Evolutionary conservation across 1,284 basidiomycete species (phyloP).

Genomic region (Irpex sp.): DNA sequence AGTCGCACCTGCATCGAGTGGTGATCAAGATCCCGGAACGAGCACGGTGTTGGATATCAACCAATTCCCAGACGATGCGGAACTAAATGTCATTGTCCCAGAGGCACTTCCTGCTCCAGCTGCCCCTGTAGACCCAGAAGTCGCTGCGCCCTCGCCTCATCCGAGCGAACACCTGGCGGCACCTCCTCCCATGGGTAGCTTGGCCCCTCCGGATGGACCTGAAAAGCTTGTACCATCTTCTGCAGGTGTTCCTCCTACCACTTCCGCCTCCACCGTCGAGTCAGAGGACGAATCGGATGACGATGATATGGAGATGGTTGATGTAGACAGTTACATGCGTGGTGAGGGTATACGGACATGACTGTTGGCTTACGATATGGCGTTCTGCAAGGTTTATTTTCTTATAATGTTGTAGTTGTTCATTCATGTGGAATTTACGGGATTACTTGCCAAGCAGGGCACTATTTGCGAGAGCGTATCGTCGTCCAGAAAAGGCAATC

Average conservation of each 20-base stretch:
- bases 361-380: background rate
- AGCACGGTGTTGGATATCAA: constrained; percentile 14
- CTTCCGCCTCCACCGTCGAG: constrained; percentile 6
- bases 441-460: too few species aligned
- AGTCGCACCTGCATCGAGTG: background rate
- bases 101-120: background rate
- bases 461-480: constrained; percentile 21
- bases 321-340: constrained; percentile 20
- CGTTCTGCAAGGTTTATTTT: too few species aligned
- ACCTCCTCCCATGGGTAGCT: background rate
- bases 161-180: background rate
- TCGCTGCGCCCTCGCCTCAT: background rate
- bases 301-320: constrained; percentile 31
- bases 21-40: background rate
- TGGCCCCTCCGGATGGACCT: background rate
- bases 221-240: background rate
- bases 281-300: constrained; percentile 28
- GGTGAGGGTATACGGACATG: constrained; percentile 1
- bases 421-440: too few species aligned
- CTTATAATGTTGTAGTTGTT: too few species aligned
- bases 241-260: background rate
- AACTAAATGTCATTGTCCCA: background rate
- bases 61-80: constrained; percentile 14
- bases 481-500: background rate
- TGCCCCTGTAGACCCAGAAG: background rate